Percentiles rank a stretch among this genome's conserved stretches.
Evolutionary conservation across 352 stramenopile genomes (phyloP).

Genomic region (Phytophthora chlamydospora): DNA sequence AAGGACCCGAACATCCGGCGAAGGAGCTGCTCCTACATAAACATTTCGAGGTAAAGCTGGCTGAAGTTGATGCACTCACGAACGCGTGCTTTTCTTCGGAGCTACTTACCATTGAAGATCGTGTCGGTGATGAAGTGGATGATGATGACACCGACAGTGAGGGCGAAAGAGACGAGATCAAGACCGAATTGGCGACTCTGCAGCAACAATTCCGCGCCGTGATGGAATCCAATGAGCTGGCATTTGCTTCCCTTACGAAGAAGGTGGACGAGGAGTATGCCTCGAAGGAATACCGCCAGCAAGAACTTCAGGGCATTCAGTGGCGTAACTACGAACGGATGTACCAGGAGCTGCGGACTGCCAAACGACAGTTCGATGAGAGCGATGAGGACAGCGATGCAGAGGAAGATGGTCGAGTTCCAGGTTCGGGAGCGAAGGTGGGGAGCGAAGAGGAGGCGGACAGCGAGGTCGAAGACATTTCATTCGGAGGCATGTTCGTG

Average conservation of each 20-base stretch:
- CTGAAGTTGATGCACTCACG: constrained; percentile 36
- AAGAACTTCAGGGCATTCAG: constrained; percentile 57
- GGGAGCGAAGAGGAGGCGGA: constrained; percentile 32
- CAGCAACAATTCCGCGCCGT: constrained; percentile 56
- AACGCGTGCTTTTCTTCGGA: constrained; percentile 48
- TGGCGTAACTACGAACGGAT: constrained; percentile 71
- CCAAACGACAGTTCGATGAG: constrained; percentile 55
- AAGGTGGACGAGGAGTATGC: constrained; percentile 56
- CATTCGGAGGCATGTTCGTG: constrained; percentile 75
- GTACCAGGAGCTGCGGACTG: constrained; percentile 60
- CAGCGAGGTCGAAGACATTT: constrained; percentile 63
- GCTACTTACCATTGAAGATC: constrained; percentile 49
- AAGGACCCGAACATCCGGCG: constrained; percentile 1
- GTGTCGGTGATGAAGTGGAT: constrained; percentile 45
- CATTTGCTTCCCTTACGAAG: constrained; percentile 42
- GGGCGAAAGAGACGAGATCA: constrained; percentile 51
- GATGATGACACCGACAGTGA: constrained; percentile 58
- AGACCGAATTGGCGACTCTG: constrained; percentile 47
- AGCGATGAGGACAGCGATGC: constrained; percentile 48
- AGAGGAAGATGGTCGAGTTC: neutral
- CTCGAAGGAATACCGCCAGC: constrained; percentile 52
- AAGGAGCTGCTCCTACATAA: constrained; percentile 62
- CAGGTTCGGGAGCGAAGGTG: constrained; percentile 13
- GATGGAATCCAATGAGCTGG: constrained; percentile 48
- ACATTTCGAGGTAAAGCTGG: constrained; percentile 61